Base-by-base conservation (phyloP, 1,139 yeast genomes). In the Pichia sp. region DNA sequence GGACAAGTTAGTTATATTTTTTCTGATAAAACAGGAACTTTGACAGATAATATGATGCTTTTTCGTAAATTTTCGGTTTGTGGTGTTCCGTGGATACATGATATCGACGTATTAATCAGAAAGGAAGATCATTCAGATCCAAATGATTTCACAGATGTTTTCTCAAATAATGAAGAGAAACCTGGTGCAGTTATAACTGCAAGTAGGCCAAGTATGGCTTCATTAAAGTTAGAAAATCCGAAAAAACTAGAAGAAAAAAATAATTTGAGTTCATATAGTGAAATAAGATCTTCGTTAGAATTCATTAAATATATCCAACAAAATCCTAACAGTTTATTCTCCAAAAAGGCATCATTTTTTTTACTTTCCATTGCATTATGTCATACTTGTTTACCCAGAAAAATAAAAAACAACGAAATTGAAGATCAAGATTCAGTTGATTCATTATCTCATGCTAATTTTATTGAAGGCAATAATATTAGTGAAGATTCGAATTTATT, bases 1-100 rank as follows among this genome's bases (percentile, higher is more conserved):
- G 99, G 99, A 3, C 99, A 94, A 62, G 97, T 94, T 0, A 82
- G 95, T 43, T 90, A 90, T 58, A 76, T 94, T 5, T 94, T 94
- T 62, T 86, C 96, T 52, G 99, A 94, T 63, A 94, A 94, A 63
- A 94, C 98, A 0, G 99, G 99, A 11, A 94, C 98, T 0, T 72
- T 94, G 50, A 94, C 99, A 0, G 96, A 89, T 58, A 89, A 89
- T 60, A 67, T 79, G 55, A 89, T 89, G 97, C 68, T 87, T 27
- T 89, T 89, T 60, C 71, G 95, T 42, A 87, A 87, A 57, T 76
- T 89, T 53, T 79, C 92, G 24, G 81, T 89, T 6, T 84, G 86
- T 49, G 99, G 99, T 2, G 74, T 83, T 6, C 80, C 95, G 6
- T 92, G 97, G 96, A 59, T 82, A 8, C 98, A 92, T 65, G 89